phyloP scores from a whole-genome alignment of 257 asterid genomes.

The Anisodus tanguticus region DNA sequence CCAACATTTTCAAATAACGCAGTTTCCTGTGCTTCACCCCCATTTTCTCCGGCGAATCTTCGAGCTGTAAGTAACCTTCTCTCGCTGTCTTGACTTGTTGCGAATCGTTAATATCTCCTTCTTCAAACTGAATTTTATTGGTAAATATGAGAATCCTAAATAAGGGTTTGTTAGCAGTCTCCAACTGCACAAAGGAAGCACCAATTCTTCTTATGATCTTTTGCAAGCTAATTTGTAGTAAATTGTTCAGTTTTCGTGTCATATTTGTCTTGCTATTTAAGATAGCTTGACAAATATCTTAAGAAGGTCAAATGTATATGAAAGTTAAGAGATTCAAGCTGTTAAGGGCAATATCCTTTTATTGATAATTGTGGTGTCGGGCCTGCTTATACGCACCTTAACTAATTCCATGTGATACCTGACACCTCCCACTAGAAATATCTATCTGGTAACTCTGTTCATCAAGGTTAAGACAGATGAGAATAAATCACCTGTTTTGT shows the following conservation, averaged over 20 bases:
- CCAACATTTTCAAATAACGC: neutral
- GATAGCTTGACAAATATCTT: neutral
- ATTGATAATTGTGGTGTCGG: too few relatives aligned
- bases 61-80: neutral
- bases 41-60: neutral
- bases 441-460: too few relatives aligned
- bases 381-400: too few relatives aligned
- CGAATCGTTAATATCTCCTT: neutral
- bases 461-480: too few relatives aligned
- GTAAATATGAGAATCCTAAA: neutral
- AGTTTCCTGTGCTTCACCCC: neutral
- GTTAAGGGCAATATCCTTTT: neutral
- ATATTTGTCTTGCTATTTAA: neutral
- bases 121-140: neutral
- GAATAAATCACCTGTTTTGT: too few relatives aligned
- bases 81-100: neutral
- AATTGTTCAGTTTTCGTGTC: neutral
- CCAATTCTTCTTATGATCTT: neutral
- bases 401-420: too few relatives aligned
- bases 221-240: neutral
- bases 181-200: neutral
- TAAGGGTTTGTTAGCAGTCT: neutral
- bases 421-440: too few relatives aligned
- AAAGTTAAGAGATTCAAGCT: neutral
- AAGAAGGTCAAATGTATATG: neutral